These are phyloP conservation scores for Skeletonema marinoi DNA, from an alignment of 108 stramenopile species.

Conservation along the genomic window DNA sequence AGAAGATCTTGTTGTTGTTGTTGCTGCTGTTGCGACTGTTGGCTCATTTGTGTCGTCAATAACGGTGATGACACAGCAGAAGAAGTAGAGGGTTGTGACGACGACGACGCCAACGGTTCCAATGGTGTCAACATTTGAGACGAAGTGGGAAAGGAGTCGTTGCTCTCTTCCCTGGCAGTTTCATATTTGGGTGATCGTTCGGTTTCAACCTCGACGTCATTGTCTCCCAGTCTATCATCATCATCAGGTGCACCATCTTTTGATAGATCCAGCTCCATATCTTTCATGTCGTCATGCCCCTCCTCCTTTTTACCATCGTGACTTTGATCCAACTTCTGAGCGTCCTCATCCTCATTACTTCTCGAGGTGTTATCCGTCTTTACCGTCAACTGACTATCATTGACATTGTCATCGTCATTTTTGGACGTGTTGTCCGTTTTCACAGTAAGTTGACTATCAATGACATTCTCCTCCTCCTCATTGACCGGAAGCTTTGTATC, in stretches of 20 bases:
- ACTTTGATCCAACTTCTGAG: neutral
- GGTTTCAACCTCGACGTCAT: too few relatives aligned
- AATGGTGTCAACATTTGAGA: neutral
- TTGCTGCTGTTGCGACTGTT: neutral
- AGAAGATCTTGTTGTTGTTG: neutral
- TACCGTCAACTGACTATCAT: neutral
- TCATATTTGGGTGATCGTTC: neutral
- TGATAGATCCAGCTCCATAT: neutral
- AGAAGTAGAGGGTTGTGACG: neutral
- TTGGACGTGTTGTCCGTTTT: conserved; percentile 1
- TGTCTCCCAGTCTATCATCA: neutral
- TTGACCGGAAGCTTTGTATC: neutral
- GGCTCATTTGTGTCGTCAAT: neutral
- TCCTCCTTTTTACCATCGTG: neutral
- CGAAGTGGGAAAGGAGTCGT: neutral
- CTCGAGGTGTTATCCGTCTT: neutral
- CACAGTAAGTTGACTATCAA: neutral
- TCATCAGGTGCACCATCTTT: neutral
- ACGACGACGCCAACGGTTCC: neutral
- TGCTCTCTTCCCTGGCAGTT: neutral
- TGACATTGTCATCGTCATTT: neutral
- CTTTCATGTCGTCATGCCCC: neutral
- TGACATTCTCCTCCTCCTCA: neutral
- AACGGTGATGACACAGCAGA: neutral
- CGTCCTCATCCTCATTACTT: neutral